Base-by-base conservation (phyloP, 805 yeast species). In the Myxozyma neglecta region DNA sequence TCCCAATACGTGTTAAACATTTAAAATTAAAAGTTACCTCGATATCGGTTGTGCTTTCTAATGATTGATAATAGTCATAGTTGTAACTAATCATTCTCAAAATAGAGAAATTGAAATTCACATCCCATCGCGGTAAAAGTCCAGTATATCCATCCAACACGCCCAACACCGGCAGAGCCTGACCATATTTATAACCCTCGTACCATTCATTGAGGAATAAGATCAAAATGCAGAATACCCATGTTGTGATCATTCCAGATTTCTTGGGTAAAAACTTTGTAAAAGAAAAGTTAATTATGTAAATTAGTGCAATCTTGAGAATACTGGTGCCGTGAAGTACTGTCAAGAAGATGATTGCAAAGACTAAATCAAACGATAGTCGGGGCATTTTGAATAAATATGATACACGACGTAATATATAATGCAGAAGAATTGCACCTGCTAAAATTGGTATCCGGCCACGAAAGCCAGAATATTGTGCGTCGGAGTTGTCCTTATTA, bases 111-210 rank as follows among this genome's bases (percentile, higher is more conserved):
- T 94, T 94, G 80, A 85, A 94, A 69, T 89, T 90, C 3, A 94
- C 97, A 72, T 94, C 97, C 99, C 99, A 94, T 69, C 98, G 81
- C 16, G 85, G 80, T 63, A 94, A 86, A 13, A 92, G 81, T 0
- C 98, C 97, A 52, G 81, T 81, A 68, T 82, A 87, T 0, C 82
- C 68, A 70, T 90, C 70, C 68, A 89, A 73, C 42, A 81, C 75
- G 0, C 78, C 72, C n/a, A 89, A 72, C 1, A 68, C 63, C 0
- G 79, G 70, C 56, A 71, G 70, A 6, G 85, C 49, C 9, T 71
- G 68, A 0, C 83, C 86, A 51, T 82, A 80, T 24, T 81, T 81
- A 61, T 80, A 79, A 20, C 81, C 78, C 56, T 91, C 79, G 63
- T 79, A 84, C 56, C 76, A 77, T 69, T 89, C 96, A 71, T 94